Conservation (phyloP, 208 protist genomes). For the Tritrichomonas musculus region DNA sequence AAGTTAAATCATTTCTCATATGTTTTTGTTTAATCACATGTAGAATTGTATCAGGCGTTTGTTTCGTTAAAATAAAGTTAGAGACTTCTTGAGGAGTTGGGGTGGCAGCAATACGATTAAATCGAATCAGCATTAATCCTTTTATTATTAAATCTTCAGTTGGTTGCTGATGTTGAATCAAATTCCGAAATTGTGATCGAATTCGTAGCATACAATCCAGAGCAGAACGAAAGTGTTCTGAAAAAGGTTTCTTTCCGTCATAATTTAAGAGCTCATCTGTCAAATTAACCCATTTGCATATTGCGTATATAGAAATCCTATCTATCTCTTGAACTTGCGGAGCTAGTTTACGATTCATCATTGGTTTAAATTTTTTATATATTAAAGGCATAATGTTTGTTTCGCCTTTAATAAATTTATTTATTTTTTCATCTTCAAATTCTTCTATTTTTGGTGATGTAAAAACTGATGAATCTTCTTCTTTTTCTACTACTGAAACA, state of each 20-base stretch:
- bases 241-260: too few species aligned
- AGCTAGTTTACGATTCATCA: background rate
- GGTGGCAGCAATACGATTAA: background rate
- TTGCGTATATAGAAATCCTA: background rate
- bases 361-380: constrained; percentile 7
- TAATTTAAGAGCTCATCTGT: background rate
- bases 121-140: background rate
- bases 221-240: background rate
- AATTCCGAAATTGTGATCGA: background rate
- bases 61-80: background rate
- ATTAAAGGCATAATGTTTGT: background rate
- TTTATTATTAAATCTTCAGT: background rate
- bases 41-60: background rate
- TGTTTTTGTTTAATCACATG: background rate
- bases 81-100: background rate
- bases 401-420: background rate
- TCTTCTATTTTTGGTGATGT: background rate
- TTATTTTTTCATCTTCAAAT: background rate
- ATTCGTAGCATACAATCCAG: background rate
- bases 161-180: background rate
- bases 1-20: background rate
- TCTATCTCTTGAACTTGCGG: background rate
- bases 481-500: background rate
- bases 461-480: too few species aligned
- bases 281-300: background rate